Conservation (phyloP, 2,329 filamentous ascomycete species). For the Thielaviopsis ethacetica region DNA sequence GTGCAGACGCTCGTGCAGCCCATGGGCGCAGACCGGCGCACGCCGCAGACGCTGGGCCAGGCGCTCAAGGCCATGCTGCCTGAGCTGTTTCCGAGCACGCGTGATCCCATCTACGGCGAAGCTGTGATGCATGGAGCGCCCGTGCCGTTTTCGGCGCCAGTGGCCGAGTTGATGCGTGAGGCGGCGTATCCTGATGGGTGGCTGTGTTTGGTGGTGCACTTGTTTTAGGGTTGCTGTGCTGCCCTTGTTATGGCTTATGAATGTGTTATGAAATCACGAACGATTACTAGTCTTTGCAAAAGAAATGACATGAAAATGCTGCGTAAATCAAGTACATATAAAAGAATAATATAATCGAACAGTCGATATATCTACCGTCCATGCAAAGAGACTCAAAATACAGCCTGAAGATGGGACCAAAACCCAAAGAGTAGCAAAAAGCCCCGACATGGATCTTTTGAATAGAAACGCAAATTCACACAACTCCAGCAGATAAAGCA, state of each 20-base stretch:
- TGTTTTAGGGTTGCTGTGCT: not conserved
- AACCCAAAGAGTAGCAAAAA: not conserved
- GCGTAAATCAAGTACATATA: too few relatives aligned
- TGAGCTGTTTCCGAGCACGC: slow-evolving; percentile 68
- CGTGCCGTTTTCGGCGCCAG: slow-evolving; percentile 60
- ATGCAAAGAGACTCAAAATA: not conserved
- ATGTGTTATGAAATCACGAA: not conserved
- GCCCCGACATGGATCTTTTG: not conserved
- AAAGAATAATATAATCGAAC: not conserved
- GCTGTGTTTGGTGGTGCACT: slow-evolving; percentile 59
- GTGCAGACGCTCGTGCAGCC: slow-evolving; percentile 60
- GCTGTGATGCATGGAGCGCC: slow-evolving; percentile 73
- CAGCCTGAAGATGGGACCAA: not conserved
- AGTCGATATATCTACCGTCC: too few relatives aligned
- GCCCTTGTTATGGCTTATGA: too few relatives aligned
- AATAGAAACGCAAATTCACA: not conserved
- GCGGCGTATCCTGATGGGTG: slow-evolving; percentile 87
- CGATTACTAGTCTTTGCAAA: not conserved
- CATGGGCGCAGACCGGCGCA: slow-evolving; percentile 20
- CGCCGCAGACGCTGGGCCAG: slow-evolving; percentile 47
- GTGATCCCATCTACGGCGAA: slow-evolving; percentile 69
- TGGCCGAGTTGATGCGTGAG: slow-evolving; percentile 70
- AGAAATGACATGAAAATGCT: too few relatives aligned
- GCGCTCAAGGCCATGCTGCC: slow-evolving; percentile 64
- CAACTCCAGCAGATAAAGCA: not conserved